These are phyloP conservation scores for Termitomyces titanicus DNA, from an alignment of 768 basidiomycete species.

Conservation along the genomic window DNA sequence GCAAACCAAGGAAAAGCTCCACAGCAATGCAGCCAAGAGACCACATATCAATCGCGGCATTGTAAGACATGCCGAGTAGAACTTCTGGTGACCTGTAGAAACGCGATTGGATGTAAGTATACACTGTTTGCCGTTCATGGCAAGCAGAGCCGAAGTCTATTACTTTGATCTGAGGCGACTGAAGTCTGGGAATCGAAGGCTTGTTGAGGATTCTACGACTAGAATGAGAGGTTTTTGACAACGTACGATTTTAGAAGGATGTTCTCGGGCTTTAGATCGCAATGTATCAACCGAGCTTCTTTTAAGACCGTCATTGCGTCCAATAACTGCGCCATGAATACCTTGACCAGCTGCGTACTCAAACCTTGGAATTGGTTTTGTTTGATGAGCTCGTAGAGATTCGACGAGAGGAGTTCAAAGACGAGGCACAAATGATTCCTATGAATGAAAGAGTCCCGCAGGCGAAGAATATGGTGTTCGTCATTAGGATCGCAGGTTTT, in stretches of 20 bases:
- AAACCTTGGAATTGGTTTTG: conserved; percentile 99
- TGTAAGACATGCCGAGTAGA: conserved; percentile 90
- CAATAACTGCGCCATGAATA: conserved; percentile 94
- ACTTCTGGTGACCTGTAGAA: conserved; percentile 99
- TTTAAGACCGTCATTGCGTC: conserved; percentile 92
- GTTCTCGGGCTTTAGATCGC: conserved; percentile 98
- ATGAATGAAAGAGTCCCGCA: conserved; percentile 96
- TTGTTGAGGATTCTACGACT: conserved; percentile 2
- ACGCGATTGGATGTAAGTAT: conserved; percentile 98
- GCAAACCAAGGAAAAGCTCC: conserved; percentile 93
- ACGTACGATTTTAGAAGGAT: conserved; percentile 91
- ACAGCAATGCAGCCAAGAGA: conserved; percentile 98
- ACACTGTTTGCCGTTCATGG: conserved; percentile 98
- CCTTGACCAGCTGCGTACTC: conserved; percentile 95
- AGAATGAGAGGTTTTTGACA: background rate
- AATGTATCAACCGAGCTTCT: conserved; percentile 94
- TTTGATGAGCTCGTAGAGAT: conserved; percentile 99
- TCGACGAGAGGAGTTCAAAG: conserved; percentile 94
- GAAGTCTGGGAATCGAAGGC: conserved; percentile 51
- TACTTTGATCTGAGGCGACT: conserved; percentile 97
- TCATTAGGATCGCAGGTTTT: conserved; percentile 91
- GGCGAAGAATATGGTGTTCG: conserved; percentile 93
- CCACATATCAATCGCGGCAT: conserved; percentile 98
- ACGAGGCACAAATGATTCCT: conserved; percentile 95
- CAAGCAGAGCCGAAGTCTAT: conserved; percentile 99